phyloP scores from a whole-genome alignment of 305 asterid genomes.

The Fraxinus nigra region DNA sequence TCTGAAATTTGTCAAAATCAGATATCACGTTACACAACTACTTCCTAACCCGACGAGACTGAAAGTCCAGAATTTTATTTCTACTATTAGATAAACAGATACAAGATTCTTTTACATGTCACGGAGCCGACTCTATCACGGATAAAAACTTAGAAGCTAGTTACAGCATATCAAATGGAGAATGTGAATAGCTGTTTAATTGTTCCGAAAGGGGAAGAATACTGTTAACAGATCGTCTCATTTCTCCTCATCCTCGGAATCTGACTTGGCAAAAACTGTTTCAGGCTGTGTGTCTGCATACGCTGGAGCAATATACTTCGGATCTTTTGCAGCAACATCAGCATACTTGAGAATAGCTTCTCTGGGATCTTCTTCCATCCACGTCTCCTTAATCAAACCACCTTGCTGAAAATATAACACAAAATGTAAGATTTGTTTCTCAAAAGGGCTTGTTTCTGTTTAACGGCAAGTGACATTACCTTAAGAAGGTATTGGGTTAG shows the following conservation, averaged over 20 bases:
- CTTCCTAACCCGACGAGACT: neutral
- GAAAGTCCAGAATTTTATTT: neutral
- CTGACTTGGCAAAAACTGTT: conserved; percentile 65
- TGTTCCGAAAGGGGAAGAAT: neutral
- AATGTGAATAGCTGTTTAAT: neutral
- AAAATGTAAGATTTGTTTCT: conserved; percentile 3
- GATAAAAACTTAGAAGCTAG: neutral
- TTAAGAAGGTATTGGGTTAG: conserved; percentile 88
- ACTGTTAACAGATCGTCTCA: conserved; percentile 11
- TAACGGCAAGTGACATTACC: conserved; percentile 41
- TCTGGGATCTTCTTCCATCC: conserved; percentile 98
- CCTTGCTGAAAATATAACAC: conserved; percentile 65
- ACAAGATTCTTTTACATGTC: neutral
- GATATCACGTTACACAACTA: neutral
- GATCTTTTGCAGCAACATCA: conserved; percentile 76
- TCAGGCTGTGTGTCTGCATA: conserved; percentile 90
- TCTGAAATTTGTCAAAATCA: neutral
- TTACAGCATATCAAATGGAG: neutral
- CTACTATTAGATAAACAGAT: neutral
- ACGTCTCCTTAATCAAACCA: conserved; percentile 84
- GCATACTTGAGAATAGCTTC: conserved; percentile 90
- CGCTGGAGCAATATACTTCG: conserved; percentile 86
- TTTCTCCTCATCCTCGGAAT: conserved; percentile 83
- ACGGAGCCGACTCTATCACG: neutral
- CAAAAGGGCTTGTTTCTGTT: neutral